Conservation (phyloP, 345 rosid genomes). For the Moricandia arvensis region DNA sequence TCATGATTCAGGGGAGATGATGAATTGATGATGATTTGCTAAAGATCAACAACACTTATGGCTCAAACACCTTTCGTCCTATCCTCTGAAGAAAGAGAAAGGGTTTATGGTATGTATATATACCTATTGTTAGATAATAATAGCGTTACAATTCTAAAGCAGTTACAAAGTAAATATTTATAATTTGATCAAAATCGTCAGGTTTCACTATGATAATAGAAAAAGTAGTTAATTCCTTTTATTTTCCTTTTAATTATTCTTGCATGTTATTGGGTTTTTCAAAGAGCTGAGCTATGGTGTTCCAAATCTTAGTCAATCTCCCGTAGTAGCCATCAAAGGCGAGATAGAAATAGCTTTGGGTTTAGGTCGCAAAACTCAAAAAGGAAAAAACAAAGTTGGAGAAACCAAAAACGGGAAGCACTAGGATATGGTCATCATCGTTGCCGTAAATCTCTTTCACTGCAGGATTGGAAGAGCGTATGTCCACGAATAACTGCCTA, state of each 20-base stretch:
- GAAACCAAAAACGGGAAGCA: too few species aligned
- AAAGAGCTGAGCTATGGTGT: background rate
- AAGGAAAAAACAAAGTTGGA: too few species aligned
- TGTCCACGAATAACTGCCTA: background rate
- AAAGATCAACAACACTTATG: constrained; percentile 58
- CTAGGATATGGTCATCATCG: too few species aligned
- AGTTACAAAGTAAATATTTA: too few species aligned
- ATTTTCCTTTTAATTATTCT: background rate
- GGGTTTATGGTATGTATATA: constrained; percentile 62
- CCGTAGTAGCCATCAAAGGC: background rate
- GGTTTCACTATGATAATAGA: background rate
- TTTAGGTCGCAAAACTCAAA: too few species aligned
- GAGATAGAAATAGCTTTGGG: too few species aligned
- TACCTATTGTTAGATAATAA: background rate
- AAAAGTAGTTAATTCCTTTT: background rate
- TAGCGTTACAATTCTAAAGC: background rate
- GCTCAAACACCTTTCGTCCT: constrained; percentile 60
- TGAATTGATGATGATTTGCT: constrained; percentile 64
- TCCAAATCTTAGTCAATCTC: background rate
- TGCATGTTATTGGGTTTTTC: background rate
- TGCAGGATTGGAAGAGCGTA: background rate
- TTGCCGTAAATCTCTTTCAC: too few species aligned
- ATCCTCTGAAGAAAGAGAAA: constrained; percentile 86
- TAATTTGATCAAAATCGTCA: background rate
- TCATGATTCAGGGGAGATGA: constrained; percentile 50